Base-by-base conservation (phyloP, 768 basidiomycete species). In the Tulasnella sp. region DNA sequence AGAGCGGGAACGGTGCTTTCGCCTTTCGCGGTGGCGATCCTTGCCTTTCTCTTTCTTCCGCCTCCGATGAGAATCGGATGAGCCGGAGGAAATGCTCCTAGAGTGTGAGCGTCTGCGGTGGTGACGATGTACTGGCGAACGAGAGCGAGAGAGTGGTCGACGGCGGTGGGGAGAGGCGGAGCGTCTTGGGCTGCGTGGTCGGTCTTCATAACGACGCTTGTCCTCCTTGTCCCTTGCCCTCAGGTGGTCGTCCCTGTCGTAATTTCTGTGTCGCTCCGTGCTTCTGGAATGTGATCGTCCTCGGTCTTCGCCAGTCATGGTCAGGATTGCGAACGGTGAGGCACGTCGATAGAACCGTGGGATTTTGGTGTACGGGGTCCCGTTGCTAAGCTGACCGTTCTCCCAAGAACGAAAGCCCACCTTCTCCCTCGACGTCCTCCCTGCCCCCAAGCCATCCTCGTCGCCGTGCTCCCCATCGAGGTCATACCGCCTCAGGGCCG, bases 41-140 rank as follows among this genome's bases (percentile, higher is more conserved):
- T 49, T 57, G 6, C 55, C 46, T 65, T 76, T 64, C 66, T 72
- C 73, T 53, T 78, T 77, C 63, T 74, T 71, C 64, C 61, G 63
- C 68, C 11, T 73, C 73, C n/a, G 70, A 69, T 60, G 63, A 17
- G 54, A 63, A 46, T 64, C 57, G n/a, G 63, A 66, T 25, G 65
- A 65, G 11, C 58, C 29, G 21, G 59, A 57, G 5, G 39, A 52
- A 11, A 65, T 62, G 21, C 59, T 62, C 7, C 66, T 67, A 3
- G 64, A 61, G 23, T 61, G 39, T 2, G 62, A 61, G 48, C 70
- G 34, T 6, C 34, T 37, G 21, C 52, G 19, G 17, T 35, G 29
- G 52, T 39, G 52, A 35, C 25, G 14, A 9, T 29, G 19, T 17
- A 7, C 34, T 15, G 52, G 52, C 15, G 52, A 54, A 11, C 51